Conservation (phyloP, 805 yeast species). For the Nakazawaea ishiwadae region DNA sequence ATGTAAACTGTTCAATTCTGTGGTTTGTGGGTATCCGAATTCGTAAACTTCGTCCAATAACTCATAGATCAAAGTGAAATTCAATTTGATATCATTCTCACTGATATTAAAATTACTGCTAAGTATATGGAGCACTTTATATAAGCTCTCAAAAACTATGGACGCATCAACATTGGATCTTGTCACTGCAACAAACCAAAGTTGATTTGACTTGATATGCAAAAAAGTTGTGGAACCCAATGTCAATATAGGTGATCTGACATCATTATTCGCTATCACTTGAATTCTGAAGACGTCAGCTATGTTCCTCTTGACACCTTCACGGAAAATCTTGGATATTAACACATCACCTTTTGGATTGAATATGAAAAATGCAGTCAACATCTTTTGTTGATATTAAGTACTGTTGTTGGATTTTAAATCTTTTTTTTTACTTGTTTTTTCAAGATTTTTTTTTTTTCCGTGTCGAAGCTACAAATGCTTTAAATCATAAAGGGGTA, state of each 20-base stretch:
- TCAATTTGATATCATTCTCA: conserved; percentile 53
- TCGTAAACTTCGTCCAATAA: conserved; percentile 72
- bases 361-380: conserved; percentile 76
- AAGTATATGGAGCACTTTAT: conserved; percentile 53
- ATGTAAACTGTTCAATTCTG: conserved; percentile 38
- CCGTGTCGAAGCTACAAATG: too few relatives aligned
- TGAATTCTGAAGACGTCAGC: conserved; percentile 91
- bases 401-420: background rate
- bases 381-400: conserved; percentile 42
- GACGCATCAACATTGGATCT: conserved; percentile 86
- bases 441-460: background rate
- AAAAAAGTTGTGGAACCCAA: conserved; percentile 90
- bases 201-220: conserved; percentile 54
- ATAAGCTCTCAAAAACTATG: conserved; percentile 71
- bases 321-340: conserved; percentile 67
- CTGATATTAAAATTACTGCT: conserved; percentile 34
- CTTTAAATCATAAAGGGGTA: too few relatives aligned
- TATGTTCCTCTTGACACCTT: conserved; percentile 72
- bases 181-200: conserved; percentile 88
- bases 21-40: conserved; percentile 70
- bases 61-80: conserved; percentile 70
- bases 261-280: conserved; percentile 65
- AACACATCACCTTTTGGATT: conserved; percentile 81
- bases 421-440: background rate
- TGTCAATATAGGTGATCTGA: conserved; percentile 69